Evolutionary conservation across 345 rosid genomes (phyloP).

Genomic region (Lenwebbia sp.): DNA sequence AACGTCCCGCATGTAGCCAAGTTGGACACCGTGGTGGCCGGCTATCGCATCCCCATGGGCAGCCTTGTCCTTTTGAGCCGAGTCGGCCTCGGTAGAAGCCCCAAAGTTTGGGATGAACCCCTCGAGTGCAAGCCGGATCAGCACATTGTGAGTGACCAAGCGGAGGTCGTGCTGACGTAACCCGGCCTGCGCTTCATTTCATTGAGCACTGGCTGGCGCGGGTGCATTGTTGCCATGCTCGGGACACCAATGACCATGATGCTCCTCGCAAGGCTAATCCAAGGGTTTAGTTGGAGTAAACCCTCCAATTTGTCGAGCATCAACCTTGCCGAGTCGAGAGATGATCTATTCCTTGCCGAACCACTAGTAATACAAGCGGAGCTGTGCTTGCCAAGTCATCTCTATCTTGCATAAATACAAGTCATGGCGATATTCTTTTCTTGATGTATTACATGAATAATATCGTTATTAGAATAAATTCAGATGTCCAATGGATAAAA

Average conservation of each 20-base stretch:
- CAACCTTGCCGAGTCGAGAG: background rate
- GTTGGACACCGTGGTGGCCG: no score
- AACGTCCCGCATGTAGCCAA: no score
- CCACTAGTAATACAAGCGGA: background rate
- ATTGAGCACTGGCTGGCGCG: background rate
- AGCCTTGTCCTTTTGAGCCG: constrained; percentile 19
- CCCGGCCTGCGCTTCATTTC: background rate
- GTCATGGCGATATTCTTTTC: background rate
- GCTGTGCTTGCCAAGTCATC: background rate
- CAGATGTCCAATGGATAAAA: background rate
- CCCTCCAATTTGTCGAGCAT: background rate
- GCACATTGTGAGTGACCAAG: background rate
- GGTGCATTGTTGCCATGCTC: background rate
- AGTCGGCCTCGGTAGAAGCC: constrained; percentile 16
- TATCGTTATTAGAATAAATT: background rate
- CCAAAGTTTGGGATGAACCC: constrained; percentile 19
- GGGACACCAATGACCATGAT: constrained; percentile 1
- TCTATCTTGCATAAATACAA: background rate
- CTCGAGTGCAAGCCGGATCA: constrained; percentile 16
- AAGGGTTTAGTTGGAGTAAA: background rate
- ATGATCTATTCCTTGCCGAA: background rate
- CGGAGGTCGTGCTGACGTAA: constrained; percentile 4
- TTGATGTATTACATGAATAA: background rate
- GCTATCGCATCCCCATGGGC: no score
- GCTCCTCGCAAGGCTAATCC: constrained; percentile 1